These are phyloP conservation scores for Apiotrichum domesticum DNA, from an alignment of 1,284 basidiomycete species.

Conservation along the genomic window DNA sequence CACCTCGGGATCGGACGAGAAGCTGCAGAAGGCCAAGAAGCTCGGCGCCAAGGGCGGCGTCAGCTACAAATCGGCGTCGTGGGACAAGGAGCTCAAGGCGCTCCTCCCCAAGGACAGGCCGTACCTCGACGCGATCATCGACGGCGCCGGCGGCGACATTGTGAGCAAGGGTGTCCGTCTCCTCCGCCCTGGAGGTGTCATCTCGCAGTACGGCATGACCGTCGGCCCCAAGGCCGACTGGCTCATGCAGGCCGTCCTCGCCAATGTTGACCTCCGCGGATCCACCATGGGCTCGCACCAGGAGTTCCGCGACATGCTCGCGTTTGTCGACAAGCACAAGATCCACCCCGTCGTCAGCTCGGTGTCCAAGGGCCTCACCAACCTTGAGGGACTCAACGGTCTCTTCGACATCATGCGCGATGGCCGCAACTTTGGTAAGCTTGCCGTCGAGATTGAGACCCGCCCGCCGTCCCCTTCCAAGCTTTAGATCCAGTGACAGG, in stretches of 20 bases:
- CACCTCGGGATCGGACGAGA: slow-evolving; percentile 7
- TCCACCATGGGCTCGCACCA: slow-evolving; percentile 14
- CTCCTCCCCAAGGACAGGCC: slow-evolving; percentile 14
- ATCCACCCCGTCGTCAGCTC: slow-evolving; percentile 10
- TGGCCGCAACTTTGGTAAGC: slow-evolving; percentile 17
- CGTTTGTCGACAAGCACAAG: slow-evolving; percentile 12
- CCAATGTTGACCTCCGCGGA: slow-evolving; percentile 16
- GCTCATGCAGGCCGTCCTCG: slow-evolving; percentile 16
- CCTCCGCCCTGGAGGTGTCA: slow-evolving; percentile 15
- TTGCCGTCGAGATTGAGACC: slow-evolving; percentile 15
- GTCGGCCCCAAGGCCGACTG: slow-evolving; percentile 18
- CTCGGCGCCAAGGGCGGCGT: slow-evolving; percentile 17
- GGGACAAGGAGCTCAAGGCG: slow-evolving; percentile 20
- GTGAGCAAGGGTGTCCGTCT: slow-evolving; percentile 9
- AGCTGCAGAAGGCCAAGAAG: slow-evolving; percentile 8
- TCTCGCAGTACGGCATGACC: slow-evolving; percentile 19
- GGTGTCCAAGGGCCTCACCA: slow-evolving; percentile 7
- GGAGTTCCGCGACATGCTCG: slow-evolving; percentile 17
- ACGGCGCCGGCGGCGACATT: slow-evolving; percentile 17
- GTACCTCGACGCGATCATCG: slow-evolving; percentile 16
- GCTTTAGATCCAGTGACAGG: neutral
- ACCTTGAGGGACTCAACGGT: slow-evolving; percentile 7
- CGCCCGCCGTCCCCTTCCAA: slow-evolving; percentile 5
- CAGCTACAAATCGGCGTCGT: slow-evolving; percentile 10
- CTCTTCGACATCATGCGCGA: slow-evolving; percentile 14